Base-by-base conservation (phyloP, 768 basidiomycete genomes). In the Tricholoma flavovirens region DNA sequence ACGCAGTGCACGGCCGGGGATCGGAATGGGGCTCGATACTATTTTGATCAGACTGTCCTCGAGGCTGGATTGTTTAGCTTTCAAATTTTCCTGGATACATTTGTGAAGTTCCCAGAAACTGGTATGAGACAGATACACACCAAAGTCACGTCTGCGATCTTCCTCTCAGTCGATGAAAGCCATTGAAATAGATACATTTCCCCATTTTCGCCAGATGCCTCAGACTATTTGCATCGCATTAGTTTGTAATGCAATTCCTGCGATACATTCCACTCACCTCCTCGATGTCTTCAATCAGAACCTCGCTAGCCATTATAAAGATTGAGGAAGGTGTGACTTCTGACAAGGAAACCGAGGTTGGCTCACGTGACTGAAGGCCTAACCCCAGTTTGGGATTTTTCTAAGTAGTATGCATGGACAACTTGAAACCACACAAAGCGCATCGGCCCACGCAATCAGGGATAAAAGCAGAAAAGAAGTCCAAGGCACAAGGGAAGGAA, bases 111-210 rank as follows among this genome's bases (percentile, higher is more conserved):
- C 30, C 17, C n/a, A 43, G 51, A 58, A 29, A 12, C 35, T 32
- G 21, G 22, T 48, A 22, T 45, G 22, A 24, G 10, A n/a, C 2
- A 51, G 29, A 36, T 6, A 73, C 88, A 52, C 63, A 92, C 91
- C 26, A 78, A 64, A 1, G 78, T 62, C 14, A 78, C 73, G 1
- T 75, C 71, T 22, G 71, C 74, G 17, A 90, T 67, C 22, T 75
- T 77, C 65, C 79, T 81, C 68, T 92, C 86, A 2, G 81, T 79
- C 9, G 77, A 73, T 6, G 84, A 81, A 9, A 94, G 77, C 89
- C 91, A 96, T 64, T 88, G 87, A 64, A 94, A 88, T 14, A 94
- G 69, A 63, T 90, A 89, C 51, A 93, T 79, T 60, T 92, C 90
- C 12, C 84, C 88, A 69, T 86, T 86, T 56, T 93, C 92, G 38